phyloP scores from a whole-genome alignment of 768 basidiomycete genomes.

The Suillus occidentalis region DNA sequence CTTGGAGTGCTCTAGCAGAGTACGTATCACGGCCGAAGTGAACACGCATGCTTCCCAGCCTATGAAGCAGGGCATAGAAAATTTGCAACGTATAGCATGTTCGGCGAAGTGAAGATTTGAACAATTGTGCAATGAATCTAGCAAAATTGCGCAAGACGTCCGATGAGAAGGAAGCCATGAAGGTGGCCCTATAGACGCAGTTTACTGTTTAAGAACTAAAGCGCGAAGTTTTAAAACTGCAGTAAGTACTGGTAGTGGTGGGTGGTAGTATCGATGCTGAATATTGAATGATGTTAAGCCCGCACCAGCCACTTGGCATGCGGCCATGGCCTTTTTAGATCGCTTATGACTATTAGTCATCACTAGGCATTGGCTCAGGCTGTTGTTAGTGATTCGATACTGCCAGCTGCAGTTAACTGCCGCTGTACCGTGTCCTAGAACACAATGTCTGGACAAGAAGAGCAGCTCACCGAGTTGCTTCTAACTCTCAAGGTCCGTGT shows the following conservation, averaged over 20 bases:
- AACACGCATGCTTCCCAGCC: neutral
- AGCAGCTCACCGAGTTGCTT: constrained; percentile 72
- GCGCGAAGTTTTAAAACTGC: neutral
- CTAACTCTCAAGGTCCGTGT: constrained; percentile 62
- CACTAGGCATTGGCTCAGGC: neutral
- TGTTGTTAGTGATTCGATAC: neutral
- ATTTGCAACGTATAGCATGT: neutral
- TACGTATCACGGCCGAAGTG: neutral
- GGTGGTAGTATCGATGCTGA: neutral
- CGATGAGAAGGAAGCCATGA: neutral
- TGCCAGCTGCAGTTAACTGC: neutral
- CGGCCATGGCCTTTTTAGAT: neutral
- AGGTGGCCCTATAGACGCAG: neutral
- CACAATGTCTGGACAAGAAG: constrained; percentile 57
- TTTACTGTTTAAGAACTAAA: neutral
- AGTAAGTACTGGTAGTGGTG: neutral
- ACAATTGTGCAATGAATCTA: neutral
- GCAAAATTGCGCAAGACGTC: neutral
- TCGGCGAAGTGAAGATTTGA: neutral
- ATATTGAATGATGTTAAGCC: neutral
- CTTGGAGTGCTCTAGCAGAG: neutral
- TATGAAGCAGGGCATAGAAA: neutral
- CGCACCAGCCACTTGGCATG: neutral
- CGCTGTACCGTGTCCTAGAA: neutral
- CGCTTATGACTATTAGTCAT: neutral